phyloP scores from a whole-genome alignment of 148 eudicot genomes.

The Hydrangea macrophylla region DNA sequence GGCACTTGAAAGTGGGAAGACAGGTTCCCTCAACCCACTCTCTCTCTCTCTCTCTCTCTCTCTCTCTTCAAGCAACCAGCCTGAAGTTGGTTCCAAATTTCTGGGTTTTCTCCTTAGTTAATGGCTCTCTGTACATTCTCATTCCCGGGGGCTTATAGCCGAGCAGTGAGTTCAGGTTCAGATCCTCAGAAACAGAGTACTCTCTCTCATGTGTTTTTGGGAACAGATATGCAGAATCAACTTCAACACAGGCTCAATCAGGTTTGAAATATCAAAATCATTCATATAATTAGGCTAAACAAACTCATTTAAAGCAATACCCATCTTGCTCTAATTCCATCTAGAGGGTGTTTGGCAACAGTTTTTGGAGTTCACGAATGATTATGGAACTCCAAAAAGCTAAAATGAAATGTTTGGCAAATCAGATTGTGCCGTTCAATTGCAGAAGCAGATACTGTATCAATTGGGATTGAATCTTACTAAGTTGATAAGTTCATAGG shows the following conservation, averaged over 20 bases:
- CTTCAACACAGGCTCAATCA: constrained; percentile 31
- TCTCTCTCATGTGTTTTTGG: constrained; percentile 25
- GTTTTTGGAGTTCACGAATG: not conserved
- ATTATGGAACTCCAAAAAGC: no score
- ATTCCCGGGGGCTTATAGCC: constrained; percentile 31
- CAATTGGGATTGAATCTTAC: not conserved
- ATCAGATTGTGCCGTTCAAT: no score
- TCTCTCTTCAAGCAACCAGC: not conserved
- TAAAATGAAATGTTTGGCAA: no score
- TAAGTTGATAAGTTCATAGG: no score
- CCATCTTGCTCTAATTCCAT: no score
- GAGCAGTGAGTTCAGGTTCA: constrained; percentile 29
- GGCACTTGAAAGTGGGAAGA: not conserved
- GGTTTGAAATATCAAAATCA: constrained; percentile 29
- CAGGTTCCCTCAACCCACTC: not conserved
- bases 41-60: not conserved
- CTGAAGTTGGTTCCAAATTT: not conserved
- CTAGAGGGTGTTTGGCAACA: not conserved
- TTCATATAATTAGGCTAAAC: no score
- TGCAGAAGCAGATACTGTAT: no score
- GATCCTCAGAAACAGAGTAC: constrained; percentile 29
- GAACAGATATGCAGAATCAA: constrained; percentile 32
- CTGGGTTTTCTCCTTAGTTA: constrained; percentile 22
- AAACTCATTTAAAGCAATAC: no score
- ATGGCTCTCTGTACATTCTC: constrained; percentile 57